These are phyloP conservation scores for Apiospora rasikravindrae DNA, from an alignment of 2,329 filamentous ascomycete genomes.

Conservation along the genomic window DNA sequence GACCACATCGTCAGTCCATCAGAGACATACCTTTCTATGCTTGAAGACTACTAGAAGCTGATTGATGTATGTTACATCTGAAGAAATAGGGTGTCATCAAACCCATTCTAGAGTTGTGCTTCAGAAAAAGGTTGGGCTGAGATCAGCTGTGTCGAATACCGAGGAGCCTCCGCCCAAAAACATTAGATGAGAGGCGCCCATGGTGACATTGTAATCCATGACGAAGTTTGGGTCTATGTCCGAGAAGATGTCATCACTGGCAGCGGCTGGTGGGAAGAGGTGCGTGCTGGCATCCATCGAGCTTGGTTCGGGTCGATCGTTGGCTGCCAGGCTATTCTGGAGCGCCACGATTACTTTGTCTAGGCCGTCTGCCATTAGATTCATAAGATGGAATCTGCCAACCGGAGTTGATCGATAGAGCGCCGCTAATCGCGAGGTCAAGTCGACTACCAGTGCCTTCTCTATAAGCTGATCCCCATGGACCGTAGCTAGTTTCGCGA, in stretches of 20 bases:
- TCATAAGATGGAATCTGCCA: slow-evolving; percentile 51
- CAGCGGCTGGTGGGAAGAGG: neutral
- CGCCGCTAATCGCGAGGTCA: slow-evolving; percentile 44
- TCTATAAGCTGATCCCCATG: slow-evolving; percentile 46
- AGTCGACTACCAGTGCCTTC: slow-evolving; percentile 41
- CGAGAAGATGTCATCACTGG: slow-evolving; percentile 11
- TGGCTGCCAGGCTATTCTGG: neutral
- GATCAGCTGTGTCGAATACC: slow-evolving; percentile 24
- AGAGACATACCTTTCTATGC: neutral
- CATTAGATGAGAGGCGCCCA: slow-evolving; percentile 26
- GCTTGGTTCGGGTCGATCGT: slow-evolving; percentile 19
- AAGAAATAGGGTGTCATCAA: neutral
- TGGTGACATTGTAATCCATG: slow-evolving; percentile 24
- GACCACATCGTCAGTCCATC: neutral
- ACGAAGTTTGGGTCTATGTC: slow-evolving; percentile 24
- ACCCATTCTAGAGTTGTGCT: neutral
- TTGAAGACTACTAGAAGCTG: too few relatives aligned
- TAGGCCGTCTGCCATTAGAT: slow-evolving; percentile 51
- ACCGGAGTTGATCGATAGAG: slow-evolving; percentile 47
- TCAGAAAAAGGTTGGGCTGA: slow-evolving; percentile 27
- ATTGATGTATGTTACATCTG: neutral
- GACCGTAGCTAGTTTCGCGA: slow-evolving; percentile 53
- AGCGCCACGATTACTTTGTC: slow-evolving; percentile 43
- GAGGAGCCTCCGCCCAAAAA: slow-evolving; percentile 20
- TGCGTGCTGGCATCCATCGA: neutral